phyloP scores from a whole-genome alignment of 441 rosid genomes.

The Brassica hybrid region DNA sequence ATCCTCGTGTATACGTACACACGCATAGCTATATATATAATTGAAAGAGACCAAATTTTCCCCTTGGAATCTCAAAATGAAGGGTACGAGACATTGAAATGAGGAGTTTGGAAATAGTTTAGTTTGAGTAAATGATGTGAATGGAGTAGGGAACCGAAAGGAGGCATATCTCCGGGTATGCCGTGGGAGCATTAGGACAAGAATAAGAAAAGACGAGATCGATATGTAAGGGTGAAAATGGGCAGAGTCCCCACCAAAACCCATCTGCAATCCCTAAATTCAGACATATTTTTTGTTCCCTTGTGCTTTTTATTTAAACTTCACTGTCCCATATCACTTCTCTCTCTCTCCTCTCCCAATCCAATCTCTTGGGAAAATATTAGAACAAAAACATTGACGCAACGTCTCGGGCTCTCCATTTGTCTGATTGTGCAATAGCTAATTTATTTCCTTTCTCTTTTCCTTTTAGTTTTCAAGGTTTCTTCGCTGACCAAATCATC shows the following conservation, averaged over 20 bases:
- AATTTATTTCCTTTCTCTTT: background rate
- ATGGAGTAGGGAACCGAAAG: slow-evolving; percentile 31
- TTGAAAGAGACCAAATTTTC: slow-evolving; percentile 1
- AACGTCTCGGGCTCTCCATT: slow-evolving; percentile 34
- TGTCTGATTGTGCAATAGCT: slow-evolving; percentile 40
- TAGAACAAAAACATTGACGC: slow-evolving; percentile 36
- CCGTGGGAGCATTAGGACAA: slow-evolving; percentile 74
- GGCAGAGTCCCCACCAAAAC: slow-evolving; percentile 70
- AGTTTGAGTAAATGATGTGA: slow-evolving; percentile 26
- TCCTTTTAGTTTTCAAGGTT: too few species aligned
- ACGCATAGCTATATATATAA: background rate
- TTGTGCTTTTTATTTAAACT: slow-evolving; percentile 78
- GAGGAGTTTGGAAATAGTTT: slow-evolving; percentile 29
- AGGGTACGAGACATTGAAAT: slow-evolving; percentile 37
- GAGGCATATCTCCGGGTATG: slow-evolving; percentile 72
- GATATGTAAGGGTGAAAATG: slow-evolving; percentile 58
- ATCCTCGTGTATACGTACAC: background rate
- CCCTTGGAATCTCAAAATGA: slow-evolving; percentile 9
- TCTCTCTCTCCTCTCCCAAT: slow-evolving; percentile 14
- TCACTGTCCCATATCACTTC: slow-evolving; percentile 57
- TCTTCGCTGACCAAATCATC: slow-evolving; percentile 24
- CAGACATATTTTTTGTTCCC: slow-evolving; percentile 93
- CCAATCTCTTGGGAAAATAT: slow-evolving; percentile 54
- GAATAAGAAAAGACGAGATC: slow-evolving; percentile 62
- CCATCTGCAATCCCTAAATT: slow-evolving; percentile 54